Evolutionary conservation across 805 yeast species (phyloP).

Genomic region (Candida schatavii): DNA sequence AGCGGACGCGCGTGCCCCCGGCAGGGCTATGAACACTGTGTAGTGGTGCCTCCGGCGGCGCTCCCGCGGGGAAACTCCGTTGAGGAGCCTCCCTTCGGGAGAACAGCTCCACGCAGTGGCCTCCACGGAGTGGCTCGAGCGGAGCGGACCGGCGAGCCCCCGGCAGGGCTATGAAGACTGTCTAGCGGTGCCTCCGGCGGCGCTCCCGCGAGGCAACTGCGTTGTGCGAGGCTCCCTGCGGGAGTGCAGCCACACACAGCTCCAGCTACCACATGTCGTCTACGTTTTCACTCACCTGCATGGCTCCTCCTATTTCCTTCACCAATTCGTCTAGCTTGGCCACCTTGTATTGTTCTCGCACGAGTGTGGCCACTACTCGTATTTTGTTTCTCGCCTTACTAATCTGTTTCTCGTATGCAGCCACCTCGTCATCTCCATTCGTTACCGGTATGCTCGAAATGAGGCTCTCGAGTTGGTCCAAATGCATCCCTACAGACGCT

Average conservation of each 20-base stretch:
- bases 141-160: too few relatives aligned
- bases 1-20: not conserved
- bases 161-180: too few relatives aligned
- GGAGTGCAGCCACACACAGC: not conserved
- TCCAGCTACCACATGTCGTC: constrained; percentile 42
- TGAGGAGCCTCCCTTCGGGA: too few relatives aligned
- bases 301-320: constrained; percentile 35
- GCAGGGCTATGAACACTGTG: not conserved
- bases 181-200: too few relatives aligned
- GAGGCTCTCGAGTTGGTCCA: constrained; percentile 29
- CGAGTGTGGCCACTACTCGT: constrained; percentile 44
- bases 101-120: too few relatives aligned
- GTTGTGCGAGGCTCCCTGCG: too few relatives aligned
- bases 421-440: constrained; percentile 57
- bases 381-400: constrained; percentile 60
- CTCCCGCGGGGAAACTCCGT: too few relatives aligned
- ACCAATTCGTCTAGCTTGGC: constrained; percentile 29
- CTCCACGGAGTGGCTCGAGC: too few relatives aligned
- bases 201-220: too few relatives aligned
- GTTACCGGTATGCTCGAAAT: constrained; percentile 17
- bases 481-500: constrained; percentile 19
- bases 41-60: too few relatives aligned
- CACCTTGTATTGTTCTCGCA: constrained; percentile 29
- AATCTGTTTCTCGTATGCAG: constrained; percentile 49
- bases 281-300: constrained; percentile 34